A percentile compares a stretch with the other conserved stretches of the same genome.
Conservation (phyloP, 768 basidiomycete genomes). For the Solioccasus polychromus region DNA sequence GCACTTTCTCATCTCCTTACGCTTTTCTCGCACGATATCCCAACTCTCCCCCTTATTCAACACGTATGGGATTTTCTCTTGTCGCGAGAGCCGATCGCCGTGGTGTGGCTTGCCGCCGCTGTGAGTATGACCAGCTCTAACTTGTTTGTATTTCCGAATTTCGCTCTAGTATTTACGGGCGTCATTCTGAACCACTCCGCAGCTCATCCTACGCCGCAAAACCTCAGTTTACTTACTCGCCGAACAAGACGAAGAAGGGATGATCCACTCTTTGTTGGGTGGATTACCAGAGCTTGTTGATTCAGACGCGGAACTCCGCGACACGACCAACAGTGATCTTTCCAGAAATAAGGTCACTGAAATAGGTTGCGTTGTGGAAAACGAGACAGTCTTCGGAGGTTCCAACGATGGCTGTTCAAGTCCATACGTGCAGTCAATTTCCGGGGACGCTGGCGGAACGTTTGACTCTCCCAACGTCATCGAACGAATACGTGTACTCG, state of each 20-base stretch:
- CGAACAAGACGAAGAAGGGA: constrained; percentile 73
- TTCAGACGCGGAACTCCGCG: constrained; percentile 3
- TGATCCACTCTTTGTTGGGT: constrained; percentile 74
- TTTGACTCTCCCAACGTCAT: not conserved
- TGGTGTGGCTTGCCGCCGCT: constrained; percentile 80
- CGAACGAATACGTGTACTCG: not conserved
- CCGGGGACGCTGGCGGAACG: not conserved
- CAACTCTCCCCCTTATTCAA: constrained; percentile 85
- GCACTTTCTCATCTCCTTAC: constrained; percentile 89
- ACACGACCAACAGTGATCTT: not conserved
- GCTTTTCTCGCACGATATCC: constrained; percentile 89
- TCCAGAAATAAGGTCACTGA: not conserved
- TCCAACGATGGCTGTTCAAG: not conserved
- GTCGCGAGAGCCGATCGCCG: constrained; percentile 73
- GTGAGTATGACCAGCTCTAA: constrained; percentile 44
- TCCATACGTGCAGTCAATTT: not conserved
- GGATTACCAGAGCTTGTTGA: constrained; percentile 53
- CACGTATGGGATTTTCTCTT: constrained; percentile 90
- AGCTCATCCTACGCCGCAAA: constrained; percentile 78
- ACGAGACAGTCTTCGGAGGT: not conserved
- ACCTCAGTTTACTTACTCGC: constrained; percentile 59
- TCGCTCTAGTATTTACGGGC: not conserved
- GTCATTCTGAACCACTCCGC: constrained; percentile 5
- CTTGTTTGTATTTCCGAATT: not conserved
- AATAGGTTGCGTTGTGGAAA: not conserved